These are phyloP conservation scores for Penicillium glabrum DNA, from an alignment of 2,329 filamentous ascomycete genomes.

Conservation along the genomic window DNA sequence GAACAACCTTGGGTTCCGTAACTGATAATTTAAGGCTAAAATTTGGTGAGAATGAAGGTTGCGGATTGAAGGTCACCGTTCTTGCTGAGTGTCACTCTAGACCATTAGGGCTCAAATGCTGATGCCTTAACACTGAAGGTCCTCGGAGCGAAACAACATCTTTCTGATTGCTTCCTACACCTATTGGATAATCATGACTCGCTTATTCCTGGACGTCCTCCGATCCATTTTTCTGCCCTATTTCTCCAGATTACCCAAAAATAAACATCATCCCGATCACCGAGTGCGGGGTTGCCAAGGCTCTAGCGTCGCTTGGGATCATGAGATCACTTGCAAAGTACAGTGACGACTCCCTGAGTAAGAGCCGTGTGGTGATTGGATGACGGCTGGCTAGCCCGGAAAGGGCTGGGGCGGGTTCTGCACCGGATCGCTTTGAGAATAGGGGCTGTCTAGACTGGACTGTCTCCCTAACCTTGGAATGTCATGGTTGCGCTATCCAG, in stretches of 20 bases:
- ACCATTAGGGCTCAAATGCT: too few relatives aligned
- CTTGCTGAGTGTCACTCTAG: too few relatives aligned
- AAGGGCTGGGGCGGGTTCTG: slow-evolving; percentile 6
- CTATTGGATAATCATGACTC: background rate
- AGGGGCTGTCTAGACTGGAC: background rate
- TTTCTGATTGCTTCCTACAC: too few relatives aligned
- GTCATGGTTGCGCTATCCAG: background rate
- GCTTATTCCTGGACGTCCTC: background rate
- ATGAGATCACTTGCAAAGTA: slow-evolving; percentile 14
- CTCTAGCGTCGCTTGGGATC: slow-evolving; percentile 4
- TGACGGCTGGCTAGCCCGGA: background rate
- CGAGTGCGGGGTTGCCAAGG: slow-evolving; percentile 21
- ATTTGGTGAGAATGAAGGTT: too few relatives aligned
- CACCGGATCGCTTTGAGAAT: slow-evolving; percentile 1
- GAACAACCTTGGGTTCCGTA: too few relatives aligned
- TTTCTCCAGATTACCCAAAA: background rate
- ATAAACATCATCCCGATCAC: background rate
- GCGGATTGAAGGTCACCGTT: too few relatives aligned
- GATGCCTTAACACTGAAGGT: too few relatives aligned
- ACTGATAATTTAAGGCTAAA: too few relatives aligned
- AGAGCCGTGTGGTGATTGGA: slow-evolving; percentile 10
- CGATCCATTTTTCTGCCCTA: background rate
- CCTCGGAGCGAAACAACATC: too few relatives aligned
- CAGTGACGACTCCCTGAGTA: slow-evolving; percentile 15
- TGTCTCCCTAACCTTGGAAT: background rate